phyloP scores from a whole-genome alignment of 2,329 filamentous ascomycete species.

The Aschersonia sp. region DNA sequence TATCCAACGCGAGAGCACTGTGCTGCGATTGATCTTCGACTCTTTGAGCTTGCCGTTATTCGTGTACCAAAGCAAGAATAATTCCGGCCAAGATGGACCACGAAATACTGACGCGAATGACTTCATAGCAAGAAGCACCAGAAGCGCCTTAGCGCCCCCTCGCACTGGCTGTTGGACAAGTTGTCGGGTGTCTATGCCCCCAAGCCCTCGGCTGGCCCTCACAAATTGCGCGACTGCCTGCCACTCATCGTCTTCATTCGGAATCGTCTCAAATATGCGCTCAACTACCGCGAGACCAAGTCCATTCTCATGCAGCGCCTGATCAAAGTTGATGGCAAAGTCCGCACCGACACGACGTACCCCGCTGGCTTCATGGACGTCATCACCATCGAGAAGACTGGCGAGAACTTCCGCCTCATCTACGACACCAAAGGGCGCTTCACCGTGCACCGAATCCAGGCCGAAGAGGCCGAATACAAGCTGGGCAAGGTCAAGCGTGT shows the following conservation, averaged over 20 bases:
- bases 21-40: too few relatives aligned
- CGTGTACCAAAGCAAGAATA: not conserved
- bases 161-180: slow-evolving; percentile 99
- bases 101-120: slow-evolving; percentile 5
- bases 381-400: slow-evolving; percentile 98
- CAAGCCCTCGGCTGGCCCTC: slow-evolving; percentile 67
- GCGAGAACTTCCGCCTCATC: slow-evolving; percentile 99
- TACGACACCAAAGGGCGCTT: slow-evolving; percentile 99
- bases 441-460: slow-evolving; percentile 98
- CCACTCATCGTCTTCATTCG: slow-evolving; percentile 98
- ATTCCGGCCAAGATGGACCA: not conserved
- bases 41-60: too few relatives aligned
- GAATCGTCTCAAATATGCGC: slow-evolving; percentile 95
- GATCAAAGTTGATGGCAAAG: slow-evolving; percentile 99
- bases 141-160: slow-evolving; percentile 98
- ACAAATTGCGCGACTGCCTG: slow-evolving; percentile 99
- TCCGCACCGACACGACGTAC: slow-evolving; percentile 97
- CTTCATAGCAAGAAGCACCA: slow-evolving; percentile 85
- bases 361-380: slow-evolving; percentile 99
- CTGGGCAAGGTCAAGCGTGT: slow-evolving; percentile 99
- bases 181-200: slow-evolving; percentile 80
- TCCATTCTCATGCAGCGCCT: slow-evolving; percentile 99
- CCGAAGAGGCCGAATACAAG: slow-evolving; percentile 99
- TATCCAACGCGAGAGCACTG: too few relatives aligned
- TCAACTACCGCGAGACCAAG: slow-evolving; percentile 96